Evolutionary conservation across 805 yeast species (phyloP).

Genomic region (Saturnispora silvae): DNA sequence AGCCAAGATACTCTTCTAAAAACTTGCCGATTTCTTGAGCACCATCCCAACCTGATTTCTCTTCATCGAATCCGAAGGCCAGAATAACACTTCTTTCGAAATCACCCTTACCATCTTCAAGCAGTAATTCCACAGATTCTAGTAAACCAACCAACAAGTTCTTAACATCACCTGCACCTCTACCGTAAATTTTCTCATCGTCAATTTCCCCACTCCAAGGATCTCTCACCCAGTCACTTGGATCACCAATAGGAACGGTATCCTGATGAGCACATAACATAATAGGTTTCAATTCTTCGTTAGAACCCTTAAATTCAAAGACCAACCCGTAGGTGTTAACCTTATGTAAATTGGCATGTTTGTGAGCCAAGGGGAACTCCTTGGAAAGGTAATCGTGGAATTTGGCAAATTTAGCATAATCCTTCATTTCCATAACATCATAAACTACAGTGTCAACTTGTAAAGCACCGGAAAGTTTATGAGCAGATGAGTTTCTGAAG

Average conservation of each 20-base stretch:
- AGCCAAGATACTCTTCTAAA: slow-evolving; percentile 46
- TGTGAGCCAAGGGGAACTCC: slow-evolving; percentile 26
- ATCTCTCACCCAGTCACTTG: slow-evolving; percentile 47
- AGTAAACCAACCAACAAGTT: slow-evolving; percentile 53
- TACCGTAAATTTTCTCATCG: slow-evolving; percentile 58
- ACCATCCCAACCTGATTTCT: slow-evolving; percentile 54
- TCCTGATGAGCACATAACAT: slow-evolving; percentile 71
- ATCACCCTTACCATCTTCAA: slow-evolving; percentile 41
- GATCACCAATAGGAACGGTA: slow-evolving; percentile 67
- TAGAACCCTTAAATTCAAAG: slow-evolving; percentile 51
- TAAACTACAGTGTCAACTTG: slow-evolving; percentile 40
- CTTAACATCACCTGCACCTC: slow-evolving; percentile 74
- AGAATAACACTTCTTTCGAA: slow-evolving; percentile 45
- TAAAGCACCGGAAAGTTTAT: slow-evolving; percentile 39
- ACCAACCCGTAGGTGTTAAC: slow-evolving; percentile 58
- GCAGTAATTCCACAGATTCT: slow-evolving; percentile 51
- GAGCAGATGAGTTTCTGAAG: slow-evolving; percentile 29
- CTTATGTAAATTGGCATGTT: slow-evolving; percentile 33
- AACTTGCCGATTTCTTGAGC: slow-evolving; percentile 40
- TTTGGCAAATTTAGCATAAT: slow-evolving; percentile 16
- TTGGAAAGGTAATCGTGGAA: slow-evolving; percentile 15
- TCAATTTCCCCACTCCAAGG: slow-evolving; percentile 63
- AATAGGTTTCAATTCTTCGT: slow-evolving; percentile 44
- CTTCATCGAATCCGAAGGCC: slow-evolving; percentile 76
- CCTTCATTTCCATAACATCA: slow-evolving; percentile 12